These are phyloP conservation scores for Hirsutella rhossiliensis DNA, from an alignment of 2,329 filamentous ascomycete genomes.

Conservation along the genomic window DNA sequence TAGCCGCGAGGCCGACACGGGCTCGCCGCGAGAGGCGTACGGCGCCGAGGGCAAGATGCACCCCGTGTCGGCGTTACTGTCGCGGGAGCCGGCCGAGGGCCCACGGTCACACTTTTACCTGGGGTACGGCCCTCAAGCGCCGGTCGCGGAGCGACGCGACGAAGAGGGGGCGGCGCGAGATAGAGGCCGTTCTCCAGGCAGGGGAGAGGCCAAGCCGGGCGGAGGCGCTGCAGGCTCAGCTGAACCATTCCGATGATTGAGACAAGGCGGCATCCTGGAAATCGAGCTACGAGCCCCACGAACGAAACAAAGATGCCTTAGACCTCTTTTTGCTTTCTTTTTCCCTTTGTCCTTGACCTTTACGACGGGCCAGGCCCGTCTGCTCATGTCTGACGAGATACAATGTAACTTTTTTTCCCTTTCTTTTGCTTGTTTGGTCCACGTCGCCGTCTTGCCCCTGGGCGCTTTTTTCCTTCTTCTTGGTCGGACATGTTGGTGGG, in stretches of 20 bases:
- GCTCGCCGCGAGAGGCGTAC: conserved; percentile 13
- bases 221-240: conserved; percentile 1
- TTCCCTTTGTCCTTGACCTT: no score
- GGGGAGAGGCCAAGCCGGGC: background rate
- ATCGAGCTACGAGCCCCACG: background rate
- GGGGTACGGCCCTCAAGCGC: background rate
- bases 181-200: conserved; percentile 3
- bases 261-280: no score
- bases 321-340: no score
- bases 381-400: no score
- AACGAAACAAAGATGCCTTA: no score
- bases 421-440: no score
- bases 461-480: no score
- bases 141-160: conserved; percentile 3
- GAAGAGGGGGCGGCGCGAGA: conserved; percentile 3
- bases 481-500: no score
- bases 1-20: conserved; percentile 6
- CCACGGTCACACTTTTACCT: conserved; percentile 2
- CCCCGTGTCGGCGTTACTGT: conserved; percentile 21
- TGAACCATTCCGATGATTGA: conserved; percentile 1
- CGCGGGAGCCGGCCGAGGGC: conserved; percentile 6
- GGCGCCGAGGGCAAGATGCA: conserved; percentile 17
- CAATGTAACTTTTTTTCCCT: no score
- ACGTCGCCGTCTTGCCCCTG: no score
- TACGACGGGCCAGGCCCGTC: no score